Conservation (phyloP, 805 yeast species). For the Lachancea fermentati region DNA sequence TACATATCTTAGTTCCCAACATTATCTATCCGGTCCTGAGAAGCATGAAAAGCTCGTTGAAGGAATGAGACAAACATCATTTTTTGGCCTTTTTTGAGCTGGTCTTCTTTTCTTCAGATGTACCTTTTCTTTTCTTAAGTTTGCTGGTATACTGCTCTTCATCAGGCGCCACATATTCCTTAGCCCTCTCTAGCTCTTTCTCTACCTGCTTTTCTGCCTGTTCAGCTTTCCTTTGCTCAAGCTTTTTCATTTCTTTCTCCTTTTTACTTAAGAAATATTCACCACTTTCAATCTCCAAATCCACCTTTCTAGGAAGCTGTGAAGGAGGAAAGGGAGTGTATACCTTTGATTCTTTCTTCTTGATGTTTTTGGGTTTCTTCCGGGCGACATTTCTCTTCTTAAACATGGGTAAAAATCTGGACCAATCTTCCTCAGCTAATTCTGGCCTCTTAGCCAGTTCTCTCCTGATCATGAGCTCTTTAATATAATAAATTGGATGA, state of each 20-base stretch:
- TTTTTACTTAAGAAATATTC: conserved; percentile 89
- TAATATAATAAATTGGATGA: conserved; percentile 97
- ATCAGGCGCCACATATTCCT: conserved; percentile 82
- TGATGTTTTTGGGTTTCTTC: conserved; percentile 71
- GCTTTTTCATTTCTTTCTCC: conserved; percentile 67
- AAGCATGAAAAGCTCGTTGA: too few relatives aligned
- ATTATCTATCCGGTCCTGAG: too few relatives aligned
- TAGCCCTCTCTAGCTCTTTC: conserved; percentile 63
- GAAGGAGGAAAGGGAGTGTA: conserved; percentile 99
- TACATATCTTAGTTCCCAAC: too few relatives aligned
- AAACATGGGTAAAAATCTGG: conserved; percentile 91
- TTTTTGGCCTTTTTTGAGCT: conserved; percentile 7
- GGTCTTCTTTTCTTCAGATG: conserved; percentile 2
- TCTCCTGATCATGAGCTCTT: conserved; percentile 94
- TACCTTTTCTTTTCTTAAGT: conserved; percentile 29
- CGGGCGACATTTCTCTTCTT: conserved; percentile 95
- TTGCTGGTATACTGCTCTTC: conserved; percentile 54
- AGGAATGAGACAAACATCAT: too few relatives aligned
- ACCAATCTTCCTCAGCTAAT: conserved; percentile 93
- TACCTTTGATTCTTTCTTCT: conserved; percentile 55
- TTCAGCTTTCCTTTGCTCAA: conserved; percentile 71
- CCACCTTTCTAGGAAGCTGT: conserved; percentile 94
- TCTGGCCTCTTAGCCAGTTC: conserved; percentile 95
- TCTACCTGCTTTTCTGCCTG: conserved; percentile 65
- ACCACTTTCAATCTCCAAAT: conserved; percentile 95